Conservation (phyloP, 192 early-diverging fungal species). For the Coemansia sp. region DNA sequence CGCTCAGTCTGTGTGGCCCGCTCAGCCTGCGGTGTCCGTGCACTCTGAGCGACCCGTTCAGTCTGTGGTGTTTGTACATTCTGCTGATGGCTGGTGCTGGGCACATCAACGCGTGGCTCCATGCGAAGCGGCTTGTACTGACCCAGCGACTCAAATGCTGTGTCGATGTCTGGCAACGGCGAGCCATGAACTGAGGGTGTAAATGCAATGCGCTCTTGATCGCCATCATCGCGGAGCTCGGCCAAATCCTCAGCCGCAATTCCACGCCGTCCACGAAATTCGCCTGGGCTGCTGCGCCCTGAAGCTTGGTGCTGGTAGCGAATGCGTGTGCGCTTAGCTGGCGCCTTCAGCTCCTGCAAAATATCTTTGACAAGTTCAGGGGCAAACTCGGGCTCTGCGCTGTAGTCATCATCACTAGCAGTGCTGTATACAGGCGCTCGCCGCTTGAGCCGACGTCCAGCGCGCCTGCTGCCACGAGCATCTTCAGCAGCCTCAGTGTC, state of each 20-base stretch:
- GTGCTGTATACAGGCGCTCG: not conserved
- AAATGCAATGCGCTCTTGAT: conserved; percentile 15
- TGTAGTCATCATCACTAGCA: not conserved
- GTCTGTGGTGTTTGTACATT: not conserved
- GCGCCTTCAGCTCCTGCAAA: not conserved
- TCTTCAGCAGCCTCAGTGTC: not conserved
- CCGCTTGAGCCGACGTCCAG: not conserved
- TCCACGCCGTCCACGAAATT: conserved; percentile 42
- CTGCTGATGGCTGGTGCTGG: not conserved
- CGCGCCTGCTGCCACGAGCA: not conserved
- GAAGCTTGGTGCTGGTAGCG: not conserved
- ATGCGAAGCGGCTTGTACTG: conserved; percentile 35
- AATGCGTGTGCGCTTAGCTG: not conserved
- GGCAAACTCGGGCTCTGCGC: not conserved
- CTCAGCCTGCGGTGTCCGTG: not conserved
- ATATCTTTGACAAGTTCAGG: not conserved
- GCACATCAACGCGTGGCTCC: not conserved
- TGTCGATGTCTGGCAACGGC: conserved; percentile 7
- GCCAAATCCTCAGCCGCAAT: conserved; percentile 34
- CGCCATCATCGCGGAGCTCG: not conserved
- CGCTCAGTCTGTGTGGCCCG: not conserved
- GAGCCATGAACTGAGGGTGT: conserved; percentile 27
- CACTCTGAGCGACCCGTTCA: not conserved
- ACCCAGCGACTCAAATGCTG: conserved; percentile 16
- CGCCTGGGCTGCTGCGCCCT: conserved; percentile 3